Evolutionary conservation across 75 land plant genomes (phyloP), one percentile per base, ranked within the genome.

Genomic region (Cryptomeria japonica): DNA sequence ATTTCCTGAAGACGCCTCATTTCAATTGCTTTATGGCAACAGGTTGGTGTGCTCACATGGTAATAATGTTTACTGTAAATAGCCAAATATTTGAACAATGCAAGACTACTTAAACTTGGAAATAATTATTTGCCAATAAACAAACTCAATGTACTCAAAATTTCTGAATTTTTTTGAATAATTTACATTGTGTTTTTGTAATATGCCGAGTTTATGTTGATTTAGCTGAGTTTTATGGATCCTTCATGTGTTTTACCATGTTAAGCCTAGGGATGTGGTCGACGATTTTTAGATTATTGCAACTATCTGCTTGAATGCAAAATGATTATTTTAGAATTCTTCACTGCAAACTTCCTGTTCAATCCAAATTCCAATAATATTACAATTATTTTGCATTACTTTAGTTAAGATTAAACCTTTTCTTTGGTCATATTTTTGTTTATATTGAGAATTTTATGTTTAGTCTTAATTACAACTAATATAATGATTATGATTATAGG

Each of bases 401-500:
- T 46, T 82, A 46, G 51, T 49, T 46, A 4, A 5, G 3, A 75
- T 10, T 10, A 15, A 82, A 46, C 14, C 47, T 82, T 13, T 39
- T 79, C 28, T 79, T 22, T 79, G 41, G 46, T 41, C 25, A 25
- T 19, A 1, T 82, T 80, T 42, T 3, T 46, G 34, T 82, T 46
- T 82, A n/a, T 41, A 82, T n/a, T 42, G 51, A 82, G 0, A n/a
- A 22, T 11, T 44, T 46, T 80, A 39, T n/a, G 15, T 80, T 82
- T 28, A 44, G 49, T 82, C 31, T 82, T 80, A 39, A 19, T 80
- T 28, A 41, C 32, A 28, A 82, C 53, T 82, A n/a, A 82, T 13
- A 46, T 41, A 19, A 39, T 3, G 49, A 44, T 13, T 44, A 46
- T 82, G 47, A 46, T 78, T 89, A 88, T 84, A 98, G 99, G 99